Percentiles rank a stretch among this genome's conserved stretches.
These are phyloP conservation scores for Xylaria sp. DNA, from an alignment of 2,329 filamentous ascomycete genomes.

Conservation along the genomic window DNA sequence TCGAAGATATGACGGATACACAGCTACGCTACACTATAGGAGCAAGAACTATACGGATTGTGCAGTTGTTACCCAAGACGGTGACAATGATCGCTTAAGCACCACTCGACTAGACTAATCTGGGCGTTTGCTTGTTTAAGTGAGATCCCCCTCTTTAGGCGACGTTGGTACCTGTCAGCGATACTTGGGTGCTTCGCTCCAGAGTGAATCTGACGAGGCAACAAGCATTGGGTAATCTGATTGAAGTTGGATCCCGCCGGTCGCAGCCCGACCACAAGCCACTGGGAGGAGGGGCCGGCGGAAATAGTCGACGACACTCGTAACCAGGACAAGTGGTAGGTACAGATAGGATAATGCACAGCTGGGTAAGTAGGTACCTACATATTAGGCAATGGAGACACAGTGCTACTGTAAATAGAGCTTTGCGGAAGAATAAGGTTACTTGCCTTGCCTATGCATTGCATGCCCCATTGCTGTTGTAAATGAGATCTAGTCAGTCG, in stretches of 20 bases:
- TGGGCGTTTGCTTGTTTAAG: neutral
- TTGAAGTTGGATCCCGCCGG: conserved; percentile 19
- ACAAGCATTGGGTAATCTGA: neutral
- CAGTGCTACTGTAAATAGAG: conserved; percentile 24
- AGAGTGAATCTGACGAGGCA: neutral
- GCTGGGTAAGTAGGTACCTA: neutral
- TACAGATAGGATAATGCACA: neutral
- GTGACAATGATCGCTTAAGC: conserved; percentile 29
- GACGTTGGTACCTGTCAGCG: neutral
- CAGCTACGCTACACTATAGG: neutral
- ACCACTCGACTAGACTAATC: conserved; percentile 19
- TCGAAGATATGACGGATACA: conserved; percentile 12
- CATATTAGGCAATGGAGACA: conserved; percentile 17
- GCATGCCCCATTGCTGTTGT: conserved; percentile 25
- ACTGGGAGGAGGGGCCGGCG: conserved; percentile 4
- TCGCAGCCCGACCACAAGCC: conserved; percentile 19
- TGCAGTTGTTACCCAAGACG: conserved; percentile 28
- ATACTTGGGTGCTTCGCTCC: conserved; percentile 4
- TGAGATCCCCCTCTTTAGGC: neutral
- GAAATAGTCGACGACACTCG: neutral
- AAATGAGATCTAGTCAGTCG: conserved; percentile 26
- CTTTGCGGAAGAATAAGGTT: conserved; percentile 34
- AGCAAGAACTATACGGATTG: conserved; percentile 20
- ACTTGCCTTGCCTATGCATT: conserved; percentile 36
- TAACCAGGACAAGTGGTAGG: conserved; percentile 6